A percentile compares a stretch with the other conserved stretches of the same genome.
Evolutionary conservation across 2,329 filamentous ascomycete genomes (phyloP).

Genomic region (Hymenoscyphus infarciens): DNA sequence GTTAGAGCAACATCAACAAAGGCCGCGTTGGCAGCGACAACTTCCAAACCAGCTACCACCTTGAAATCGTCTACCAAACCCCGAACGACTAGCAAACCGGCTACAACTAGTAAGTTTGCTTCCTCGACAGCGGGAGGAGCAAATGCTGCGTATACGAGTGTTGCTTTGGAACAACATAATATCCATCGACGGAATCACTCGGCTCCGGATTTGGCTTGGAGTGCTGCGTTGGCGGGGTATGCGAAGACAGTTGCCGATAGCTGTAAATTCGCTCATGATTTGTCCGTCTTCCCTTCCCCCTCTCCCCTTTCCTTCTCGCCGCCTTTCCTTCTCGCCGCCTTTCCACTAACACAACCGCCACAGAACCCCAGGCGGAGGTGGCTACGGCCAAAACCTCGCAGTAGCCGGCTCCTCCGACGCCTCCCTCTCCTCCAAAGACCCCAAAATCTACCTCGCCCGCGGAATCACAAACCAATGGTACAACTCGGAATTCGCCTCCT

Average conservation of each 20-base stretch:
- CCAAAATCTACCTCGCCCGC: background rate
- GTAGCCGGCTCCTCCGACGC: background rate
- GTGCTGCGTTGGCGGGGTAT: background rate
- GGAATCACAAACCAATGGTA: background rate
- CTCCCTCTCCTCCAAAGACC: background rate
- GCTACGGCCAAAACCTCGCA: constrained; percentile 1
- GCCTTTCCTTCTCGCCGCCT: too few relatives aligned
- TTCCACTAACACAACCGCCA: background rate
- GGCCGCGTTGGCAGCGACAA: too few relatives aligned
- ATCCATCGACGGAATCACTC: background rate
- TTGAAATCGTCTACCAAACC: too few relatives aligned
- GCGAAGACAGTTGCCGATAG: background rate
- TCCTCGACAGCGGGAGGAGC: background rate
- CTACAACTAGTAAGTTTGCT: background rate
- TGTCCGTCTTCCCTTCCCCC: background rate
- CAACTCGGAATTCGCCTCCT: background rate
- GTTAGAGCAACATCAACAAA: background rate
- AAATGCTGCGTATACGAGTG: background rate
- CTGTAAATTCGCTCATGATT: background rate
- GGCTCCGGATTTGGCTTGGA: background rate
- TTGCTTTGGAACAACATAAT: background rate
- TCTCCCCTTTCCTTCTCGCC: background rate
- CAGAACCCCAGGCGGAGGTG: background rate
- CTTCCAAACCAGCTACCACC: too few relatives aligned
- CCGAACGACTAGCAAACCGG: background rate